phyloP scores from a whole-genome alignment of 176 grass and related monocot genomes.

The Eragrostis nindensis region DNA sequence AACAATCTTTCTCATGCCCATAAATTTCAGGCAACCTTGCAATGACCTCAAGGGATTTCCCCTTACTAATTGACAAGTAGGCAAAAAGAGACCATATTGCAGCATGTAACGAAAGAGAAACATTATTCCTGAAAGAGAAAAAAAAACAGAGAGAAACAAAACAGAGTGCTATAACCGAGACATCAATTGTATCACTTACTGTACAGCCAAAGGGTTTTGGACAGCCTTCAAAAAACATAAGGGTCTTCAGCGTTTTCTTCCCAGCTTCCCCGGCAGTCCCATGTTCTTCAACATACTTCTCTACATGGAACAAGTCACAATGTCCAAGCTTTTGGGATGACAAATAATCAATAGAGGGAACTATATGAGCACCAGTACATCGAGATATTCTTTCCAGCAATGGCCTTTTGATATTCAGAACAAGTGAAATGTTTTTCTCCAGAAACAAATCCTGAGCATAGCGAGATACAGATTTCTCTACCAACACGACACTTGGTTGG shows the following conservation, averaged over 20 bases:
- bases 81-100: background rate
- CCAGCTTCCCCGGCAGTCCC: slow-evolving; percentile 79
- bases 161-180: slow-evolving; percentile 3
- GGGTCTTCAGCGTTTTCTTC: slow-evolving; percentile 85
- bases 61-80: slow-evolving; percentile 11
- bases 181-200: slow-evolving; percentile 65
- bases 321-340: slow-evolving; percentile 86
- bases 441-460: slow-evolving; percentile 91
- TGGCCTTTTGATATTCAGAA: slow-evolving; percentile 89
- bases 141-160: background rate
- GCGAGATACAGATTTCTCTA: slow-evolving; percentile 96
- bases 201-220: slow-evolving; percentile 96
- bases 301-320: slow-evolving; percentile 93
- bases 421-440: slow-evolving; percentile 91
- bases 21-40: background rate
- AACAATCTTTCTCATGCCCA: background rate
- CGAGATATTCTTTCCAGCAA: slow-evolving; percentile 95
- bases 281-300: slow-evolving; percentile 91
- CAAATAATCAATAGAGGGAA: slow-evolving; percentile 94
- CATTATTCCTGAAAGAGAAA: background rate
- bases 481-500: slow-evolving; percentile 88
- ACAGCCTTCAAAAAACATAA: slow-evolving; percentile 98
- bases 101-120: slow-evolving; percentile 15
- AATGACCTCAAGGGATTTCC: background rate
- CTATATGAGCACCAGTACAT: slow-evolving; percentile 88